These are phyloP conservation scores for Neurospora sp. DNA, from an alignment of 495 filamentous ascomycete genomes.

Conservation along the genomic window DNA sequence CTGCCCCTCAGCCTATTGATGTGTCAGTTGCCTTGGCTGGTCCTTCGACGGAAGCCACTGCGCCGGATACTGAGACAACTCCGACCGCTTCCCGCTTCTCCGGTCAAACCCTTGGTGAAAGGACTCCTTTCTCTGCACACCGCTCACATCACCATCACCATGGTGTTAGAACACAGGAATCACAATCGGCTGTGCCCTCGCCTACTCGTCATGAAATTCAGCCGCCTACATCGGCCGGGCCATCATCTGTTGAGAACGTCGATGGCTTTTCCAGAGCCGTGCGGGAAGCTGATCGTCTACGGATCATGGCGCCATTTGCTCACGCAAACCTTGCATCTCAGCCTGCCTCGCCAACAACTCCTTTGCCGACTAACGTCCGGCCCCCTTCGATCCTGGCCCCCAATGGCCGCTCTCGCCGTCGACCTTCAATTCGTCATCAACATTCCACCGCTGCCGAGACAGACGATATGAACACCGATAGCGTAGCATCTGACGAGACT, in stretches of 20 bases:
- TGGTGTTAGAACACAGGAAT: constrained; percentile 51
- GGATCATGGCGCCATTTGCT: constrained; percentile 69
- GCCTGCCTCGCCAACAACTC: constrained; percentile 88
- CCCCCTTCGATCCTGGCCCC: constrained; percentile 40
- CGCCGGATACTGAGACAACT: constrained; percentile 41
- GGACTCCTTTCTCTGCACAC: constrained; percentile 49
- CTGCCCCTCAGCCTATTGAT: constrained; percentile 36
- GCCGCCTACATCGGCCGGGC: constrained; percentile 56
- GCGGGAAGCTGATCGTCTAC: constrained; percentile 76
- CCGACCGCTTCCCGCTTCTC: constrained; percentile 56
- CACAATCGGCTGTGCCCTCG: constrained; percentile 42
- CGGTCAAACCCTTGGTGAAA: constrained; percentile 62
- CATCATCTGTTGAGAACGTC: constrained; percentile 55
- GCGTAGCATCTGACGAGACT: constrained; percentile 57
- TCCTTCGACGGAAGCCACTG: constrained; percentile 30
- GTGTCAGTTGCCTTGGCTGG: constrained; percentile 36
- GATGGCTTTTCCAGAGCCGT: constrained; percentile 75
- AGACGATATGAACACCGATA: constrained; percentile 78
- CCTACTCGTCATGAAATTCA: constrained; percentile 48
- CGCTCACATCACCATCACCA: constrained; percentile 51
- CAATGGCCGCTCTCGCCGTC: constrained; percentile 36
- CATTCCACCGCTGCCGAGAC: constrained; percentile 76
- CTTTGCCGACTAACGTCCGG: constrained; percentile 53
- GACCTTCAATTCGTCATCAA: constrained; percentile 80
- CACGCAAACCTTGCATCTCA: constrained; percentile 70